These are phyloP conservation scores for Leishmania amazonensis DNA, from an alignment of 208 protist species.

Conservation along the genomic window DNA sequence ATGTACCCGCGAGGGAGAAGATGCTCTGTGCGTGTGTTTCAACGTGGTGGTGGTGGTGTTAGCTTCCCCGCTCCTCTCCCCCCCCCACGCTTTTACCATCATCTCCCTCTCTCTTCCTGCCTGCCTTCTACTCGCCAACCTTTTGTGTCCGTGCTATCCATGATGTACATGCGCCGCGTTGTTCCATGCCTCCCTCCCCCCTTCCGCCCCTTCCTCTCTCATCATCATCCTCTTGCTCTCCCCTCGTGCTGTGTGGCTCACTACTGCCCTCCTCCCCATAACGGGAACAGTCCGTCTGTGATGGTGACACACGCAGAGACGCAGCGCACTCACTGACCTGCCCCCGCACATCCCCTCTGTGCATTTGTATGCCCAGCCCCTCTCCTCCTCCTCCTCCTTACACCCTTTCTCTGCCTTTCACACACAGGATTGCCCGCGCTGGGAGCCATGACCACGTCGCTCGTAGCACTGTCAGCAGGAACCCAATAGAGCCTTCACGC, in stretches of 20 bases:
- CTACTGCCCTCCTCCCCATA: background rate
- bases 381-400: background rate
- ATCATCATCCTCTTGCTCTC: background rate
- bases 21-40: background rate
- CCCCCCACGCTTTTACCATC: background rate
- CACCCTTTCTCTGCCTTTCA: background rate
- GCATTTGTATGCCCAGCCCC: no score
- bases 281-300: no score
- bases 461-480: background rate
- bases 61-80: background rate
- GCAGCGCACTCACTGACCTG: no score
- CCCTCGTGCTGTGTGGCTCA: background rate
- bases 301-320: no score
- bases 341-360: no score
- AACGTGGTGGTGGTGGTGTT: background rate
- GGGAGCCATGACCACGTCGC: background rate
- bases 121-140: background rate
- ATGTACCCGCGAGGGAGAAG: no score
- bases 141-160: background rate
- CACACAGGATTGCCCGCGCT: background rate
- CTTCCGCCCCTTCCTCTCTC: background rate
- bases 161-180: conserved; percentile 1
- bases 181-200: background rate
- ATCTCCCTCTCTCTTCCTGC: background rate
- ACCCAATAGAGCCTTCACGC: background rate